Base-by-base conservation (phyloP, 768 basidiomycete genomes). In the Lactarius hengduanensis region DNA sequence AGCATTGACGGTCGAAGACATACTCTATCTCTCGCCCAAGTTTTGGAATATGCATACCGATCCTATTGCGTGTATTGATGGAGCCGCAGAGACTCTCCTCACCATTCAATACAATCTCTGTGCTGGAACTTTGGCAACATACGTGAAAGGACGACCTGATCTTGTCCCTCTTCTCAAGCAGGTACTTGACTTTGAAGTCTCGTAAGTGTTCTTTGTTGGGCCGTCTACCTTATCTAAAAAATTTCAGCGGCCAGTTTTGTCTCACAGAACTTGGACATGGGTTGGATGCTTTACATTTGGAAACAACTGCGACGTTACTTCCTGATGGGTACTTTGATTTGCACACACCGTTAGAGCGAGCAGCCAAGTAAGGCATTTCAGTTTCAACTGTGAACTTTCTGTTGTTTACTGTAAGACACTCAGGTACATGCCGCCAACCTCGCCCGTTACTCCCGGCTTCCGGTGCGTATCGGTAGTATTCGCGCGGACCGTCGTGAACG, bases 261-360 rank as follows among this genome's bases (percentile, higher is more conserved):
- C 68, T 83, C 45, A 81, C 81, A 1, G 82, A 82, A 68, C 63
- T 81, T 15, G 80, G 78, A 0, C 82, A 81, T 62, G 82, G 81
- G n/a, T 72, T 83, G 1, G 79, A 82, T 63, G 77, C 72, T 28
- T 58, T 73, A 11, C 75, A 80, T 67, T 57, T 81, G 22, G 80
- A 82, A 69, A 82, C 82, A 1, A 78, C 76, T 0, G 80, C 79
- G 7, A 81, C 78, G 0, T 71, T 75, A 34, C 73, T 78, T 2
- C 72, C 74, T 1, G 67, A 71, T 18, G 82, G 82, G 0, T 72
- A 72, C 8, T 80, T 80, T 45, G 70, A 73, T 18, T 70, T 82
- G 11, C 69, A 80, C 62, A 78, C 80, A 0, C 81, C 81, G 1
- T 68, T 64, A 16, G 65, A 67, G 9, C 30, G 66, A 13, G 79